These are phyloP conservation scores for Leishmania tarentolae DNA, from an alignment of 208 protist genomes.

Conservation along the genomic window DNA sequence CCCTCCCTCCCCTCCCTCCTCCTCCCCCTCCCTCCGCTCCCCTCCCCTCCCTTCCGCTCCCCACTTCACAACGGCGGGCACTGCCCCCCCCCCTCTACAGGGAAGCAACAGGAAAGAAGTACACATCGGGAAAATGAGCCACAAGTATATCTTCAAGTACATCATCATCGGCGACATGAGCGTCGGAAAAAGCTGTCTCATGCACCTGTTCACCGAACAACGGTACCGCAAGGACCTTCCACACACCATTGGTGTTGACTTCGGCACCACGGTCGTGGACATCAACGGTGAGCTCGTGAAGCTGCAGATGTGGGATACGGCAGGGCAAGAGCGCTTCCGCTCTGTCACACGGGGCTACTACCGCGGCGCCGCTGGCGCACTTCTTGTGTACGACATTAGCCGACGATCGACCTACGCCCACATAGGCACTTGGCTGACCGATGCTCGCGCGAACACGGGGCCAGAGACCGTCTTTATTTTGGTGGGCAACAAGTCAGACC, in stretches of 20 bases:
- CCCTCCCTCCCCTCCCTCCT: too few relatives aligned
- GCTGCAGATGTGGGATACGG: conserved; percentile 98
- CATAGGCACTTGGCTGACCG: conserved; percentile 95
- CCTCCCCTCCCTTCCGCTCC: background rate
- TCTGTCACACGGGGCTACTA: conserved; percentile 97
- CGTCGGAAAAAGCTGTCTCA: conserved; percentile 97
- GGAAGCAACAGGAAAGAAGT: background rate
- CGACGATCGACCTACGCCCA: conserved; percentile 83
- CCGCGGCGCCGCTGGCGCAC: conserved; percentile 93
- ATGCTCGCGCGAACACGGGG: conserved; percentile 92
- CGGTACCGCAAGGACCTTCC: conserved; percentile 94
- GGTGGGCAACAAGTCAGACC: conserved; percentile 96
- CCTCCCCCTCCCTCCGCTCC: too few relatives aligned
- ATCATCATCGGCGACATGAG: conserved; percentile 98
- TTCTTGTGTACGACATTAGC: conserved; percentile 97
- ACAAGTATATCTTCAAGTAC: conserved; percentile 98
- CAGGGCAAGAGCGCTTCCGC: conserved; percentile 90
- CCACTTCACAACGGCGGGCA: background rate
- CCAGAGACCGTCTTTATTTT: conserved; percentile 88
- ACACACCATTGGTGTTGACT: conserved; percentile 99
- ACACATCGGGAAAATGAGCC: conserved; percentile 43
- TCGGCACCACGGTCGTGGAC: conserved; percentile 96
- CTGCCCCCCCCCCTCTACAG: background rate
- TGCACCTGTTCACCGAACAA: conserved; percentile 98
- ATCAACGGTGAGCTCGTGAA: conserved; percentile 96